phyloP scores from a whole-genome alignment of 2,329 filamentous ascomycete species.

The Hysterium pulicare region DNA sequence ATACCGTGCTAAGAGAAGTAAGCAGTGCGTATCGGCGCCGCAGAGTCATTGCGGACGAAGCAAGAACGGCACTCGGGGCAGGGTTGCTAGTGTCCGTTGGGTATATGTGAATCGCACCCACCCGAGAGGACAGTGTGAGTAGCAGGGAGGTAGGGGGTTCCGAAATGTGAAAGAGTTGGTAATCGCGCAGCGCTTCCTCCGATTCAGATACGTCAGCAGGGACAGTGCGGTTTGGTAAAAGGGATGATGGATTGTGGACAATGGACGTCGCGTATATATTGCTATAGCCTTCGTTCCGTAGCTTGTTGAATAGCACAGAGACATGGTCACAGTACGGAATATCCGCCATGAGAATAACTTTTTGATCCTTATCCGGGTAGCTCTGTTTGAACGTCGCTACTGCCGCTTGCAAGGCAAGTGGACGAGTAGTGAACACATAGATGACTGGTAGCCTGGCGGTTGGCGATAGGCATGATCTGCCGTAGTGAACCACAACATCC shows the following conservation, averaged over 20 bases:
- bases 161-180: conserved; percentile 81
- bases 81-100: conserved; percentile 48
- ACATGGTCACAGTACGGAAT: conserved; percentile 82
- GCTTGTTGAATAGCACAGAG: conserved; percentile 49
- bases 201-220: conserved; percentile 48
- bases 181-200: conserved; percentile 55
- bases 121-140: conserved; percentile 79
- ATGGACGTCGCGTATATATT: conserved; percentile 68
- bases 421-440: conserved; percentile 79
- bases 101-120: conserved; percentile 75
- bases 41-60: conserved; percentile 58
- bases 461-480: conserved; percentile 85
- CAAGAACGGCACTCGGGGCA: conserved; percentile 38
- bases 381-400: conserved; percentile 62
- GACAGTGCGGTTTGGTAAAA: conserved; percentile 79
- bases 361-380: conserved; percentile 62
- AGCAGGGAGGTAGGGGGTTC: conserved; percentile 78
- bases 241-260: conserved; percentile 71
- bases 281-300: conserved; percentile 65
- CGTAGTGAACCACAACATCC: conserved; percentile 91
- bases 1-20: conserved; percentile 72
- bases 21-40: conserved; percentile 86
- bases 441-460: conserved; percentile 83
- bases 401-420: conserved; percentile 61
- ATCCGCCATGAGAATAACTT: conserved; percentile 81